A percentile compares a stretch with the other conserved stretches of the same genome.
phyloP scores from a whole-genome alignment of 768 basidiomycete genomes.

The Ephemerocybe angulata region DNA sequence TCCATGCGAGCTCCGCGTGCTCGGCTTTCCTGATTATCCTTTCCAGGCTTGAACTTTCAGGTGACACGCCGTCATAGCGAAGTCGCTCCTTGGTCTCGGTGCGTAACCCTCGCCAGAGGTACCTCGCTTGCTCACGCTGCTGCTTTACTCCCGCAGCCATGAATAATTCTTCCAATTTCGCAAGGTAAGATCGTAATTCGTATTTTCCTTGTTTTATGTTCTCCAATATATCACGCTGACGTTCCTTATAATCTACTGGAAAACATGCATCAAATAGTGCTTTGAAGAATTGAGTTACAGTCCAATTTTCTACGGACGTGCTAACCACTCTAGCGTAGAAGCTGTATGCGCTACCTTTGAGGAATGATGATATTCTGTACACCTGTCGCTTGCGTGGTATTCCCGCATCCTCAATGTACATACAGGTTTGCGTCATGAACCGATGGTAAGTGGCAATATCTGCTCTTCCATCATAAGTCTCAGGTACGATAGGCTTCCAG shows the following conservation, averaged over 20 bases:
- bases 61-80: slow-evolving; percentile 27
- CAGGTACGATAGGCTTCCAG: slow-evolving; percentile 1
- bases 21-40: slow-evolving; percentile 26
- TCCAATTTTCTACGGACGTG: slow-evolving; percentile 15
- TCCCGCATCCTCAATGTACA: slow-evolving; percentile 6
- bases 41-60: slow-evolving; percentile 19
- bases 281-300: slow-evolving; percentile 21
- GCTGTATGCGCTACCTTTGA: slow-evolving; percentile 26
- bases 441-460: not conserved
- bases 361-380: slow-evolving; percentile 18
- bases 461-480: not conserved
- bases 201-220: slow-evolving; percentile 20
- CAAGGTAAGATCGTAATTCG: slow-evolving; percentile 28
- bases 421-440: not conserved
- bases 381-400: slow-evolving; percentile 13
- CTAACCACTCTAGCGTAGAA: slow-evolving; percentile 25
- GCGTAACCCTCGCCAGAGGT: slow-evolving; percentile 32
- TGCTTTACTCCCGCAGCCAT: slow-evolving; percentile 28
- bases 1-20: slow-evolving; percentile 31
- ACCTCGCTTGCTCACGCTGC: slow-evolving; percentile 24
- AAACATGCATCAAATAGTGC: slow-evolving; percentile 32
- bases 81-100: slow-evolving; percentile 20
- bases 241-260: slow-evolving; percentile 23
- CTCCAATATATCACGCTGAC: slow-evolving; percentile 24
- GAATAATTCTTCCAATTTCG: slow-evolving; percentile 31